Conservation (phyloP, 371 early-diverging fungal species). For the Rozella allomycis region DNA sequence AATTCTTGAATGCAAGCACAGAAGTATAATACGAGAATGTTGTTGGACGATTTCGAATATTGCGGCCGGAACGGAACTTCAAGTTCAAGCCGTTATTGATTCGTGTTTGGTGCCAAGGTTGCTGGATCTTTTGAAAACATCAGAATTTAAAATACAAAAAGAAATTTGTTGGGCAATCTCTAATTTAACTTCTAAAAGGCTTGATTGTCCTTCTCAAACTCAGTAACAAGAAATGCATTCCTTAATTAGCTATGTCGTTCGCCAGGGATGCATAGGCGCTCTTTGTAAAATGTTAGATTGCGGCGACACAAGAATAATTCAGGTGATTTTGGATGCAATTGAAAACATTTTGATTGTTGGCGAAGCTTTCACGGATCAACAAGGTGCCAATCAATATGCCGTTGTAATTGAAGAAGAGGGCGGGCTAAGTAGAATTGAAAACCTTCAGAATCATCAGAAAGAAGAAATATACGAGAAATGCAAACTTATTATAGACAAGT, state of each 20-base stretch:
- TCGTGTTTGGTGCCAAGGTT: conserved; percentile 9
- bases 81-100: conserved; percentile 11
- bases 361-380: conserved; percentile 6
- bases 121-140: conserved; percentile 8
- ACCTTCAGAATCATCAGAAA: neutral
- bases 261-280: conserved; percentile 5
- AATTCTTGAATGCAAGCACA: conserved; percentile 4
- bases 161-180: conserved; percentile 18
- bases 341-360: conserved; percentile 9
- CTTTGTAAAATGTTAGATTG: conserved; percentile 7
- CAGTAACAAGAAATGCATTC: neutral
- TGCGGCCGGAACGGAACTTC: conserved; percentile 11
- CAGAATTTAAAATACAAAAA: conserved; percentile 10
- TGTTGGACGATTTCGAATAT: conserved; percentile 24
- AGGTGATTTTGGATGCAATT: conserved; percentile 8
- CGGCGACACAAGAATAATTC: conserved; percentile 6
- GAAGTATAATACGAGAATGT: conserved; percentile 15
- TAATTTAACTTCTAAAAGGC: conserved; percentile 3
- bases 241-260: conserved; percentile 6
- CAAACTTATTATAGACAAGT: neutral
- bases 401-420: neutral
- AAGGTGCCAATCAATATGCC: conserved; percentile 3
- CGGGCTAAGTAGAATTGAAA: neutral
- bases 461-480: neutral
- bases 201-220: neutral